Evolutionary conservation across 139 green algal species (phyloP), one percentile per base, ranked within the genome.

Genomic region (Haematococcus lacustris): DNA sequence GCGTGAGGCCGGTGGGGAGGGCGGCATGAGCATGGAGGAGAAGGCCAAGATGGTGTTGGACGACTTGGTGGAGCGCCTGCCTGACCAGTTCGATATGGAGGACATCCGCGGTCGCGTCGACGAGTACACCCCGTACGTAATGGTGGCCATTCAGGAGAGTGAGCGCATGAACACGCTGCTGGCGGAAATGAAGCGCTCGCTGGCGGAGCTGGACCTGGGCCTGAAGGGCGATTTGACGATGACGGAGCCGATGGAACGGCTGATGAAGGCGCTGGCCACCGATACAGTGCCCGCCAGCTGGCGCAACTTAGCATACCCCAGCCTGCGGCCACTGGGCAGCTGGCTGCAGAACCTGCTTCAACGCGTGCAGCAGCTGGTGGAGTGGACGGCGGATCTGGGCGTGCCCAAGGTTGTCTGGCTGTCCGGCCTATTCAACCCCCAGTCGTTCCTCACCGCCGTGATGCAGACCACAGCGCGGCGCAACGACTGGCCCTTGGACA

Each of bases 391-490:
- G 4, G 90, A 94, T 76, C 72, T 94, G 76, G 71, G 71, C 23
- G 76, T 93, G 68, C 91, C 86, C 62, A 93, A 94, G 84, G 87
- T 87, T 1, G 89, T 94, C 13, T 96, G 91, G 88, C 78, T 96
- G 38, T 89, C 82, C 6, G 88, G 89, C 9, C 84, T 97, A 57
- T 97, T 97, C 88, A 97, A 97, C 80, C 93, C 93, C 3, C 88
- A 95, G 86, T 92, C 89, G 13, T 97, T 97, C 83, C 80, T 97
- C 6, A 97, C 92, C 21, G 93, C 93, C 0, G 91, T 97, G 30
- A 93, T 95, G 87, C 91, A 96, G 79, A 94, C 92, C 25, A 97
- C 91, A 0, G 92, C 92, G 0, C 84, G 92, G 33, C 84, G 89
- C 41, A 96, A 94, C 68, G 91, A 93, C 74, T 97, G 91, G 91